phyloP scores from a whole-genome alignment of 2,329 filamentous ascomycete species.

The Paecilomyces niveus region DNA sequence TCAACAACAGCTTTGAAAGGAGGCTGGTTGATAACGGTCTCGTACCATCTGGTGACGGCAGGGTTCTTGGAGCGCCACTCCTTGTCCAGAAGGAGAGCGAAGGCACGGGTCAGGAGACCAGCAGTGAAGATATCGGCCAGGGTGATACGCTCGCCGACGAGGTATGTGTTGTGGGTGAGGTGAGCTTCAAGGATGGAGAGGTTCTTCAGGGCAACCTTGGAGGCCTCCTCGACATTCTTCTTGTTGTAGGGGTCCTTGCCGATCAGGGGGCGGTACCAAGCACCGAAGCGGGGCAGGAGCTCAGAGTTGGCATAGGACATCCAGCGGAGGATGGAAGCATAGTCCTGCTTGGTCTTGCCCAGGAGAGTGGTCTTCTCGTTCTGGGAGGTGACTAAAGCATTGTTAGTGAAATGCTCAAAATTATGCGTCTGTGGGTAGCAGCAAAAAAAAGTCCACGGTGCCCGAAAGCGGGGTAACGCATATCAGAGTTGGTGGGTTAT shows the following conservation, averaged over 20 bases:
- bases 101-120: conserved; percentile 74
- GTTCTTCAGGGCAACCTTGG: conserved; percentile 62
- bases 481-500: conserved; percentile 67
- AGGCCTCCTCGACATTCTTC: conserved; percentile 81
- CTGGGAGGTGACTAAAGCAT: conserved; percentile 78
- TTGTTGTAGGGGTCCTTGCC: conserved; percentile 90
- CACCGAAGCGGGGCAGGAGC: conserved; percentile 64
- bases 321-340: conserved; percentile 97
- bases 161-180: conserved; percentile 88
- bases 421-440: conserved; percentile 8
- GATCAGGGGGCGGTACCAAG: conserved; percentile 80
- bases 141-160: conserved; percentile 94
- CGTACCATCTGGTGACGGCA: conserved; percentile 86
- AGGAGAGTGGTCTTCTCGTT: conserved; percentile 99
- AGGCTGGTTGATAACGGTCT: conserved; percentile 86
- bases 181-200: conserved; percentile 74
- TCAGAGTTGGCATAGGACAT: conserved; percentile 94
- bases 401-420: conserved; percentile 16
- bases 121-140: conserved; percentile 87
- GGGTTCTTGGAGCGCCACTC: conserved; percentile 76
- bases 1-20: conserved; percentile 76
- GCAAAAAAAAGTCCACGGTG: conserved; percentile 12
- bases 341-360: conserved; percentile 99
- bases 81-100: conserved; percentile 92
- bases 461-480: conserved; percentile 49